phyloP scores from a whole-genome alignment of 2,329 filamentous ascomycete genomes.

The Diaporthe aspalathi region DNA sequence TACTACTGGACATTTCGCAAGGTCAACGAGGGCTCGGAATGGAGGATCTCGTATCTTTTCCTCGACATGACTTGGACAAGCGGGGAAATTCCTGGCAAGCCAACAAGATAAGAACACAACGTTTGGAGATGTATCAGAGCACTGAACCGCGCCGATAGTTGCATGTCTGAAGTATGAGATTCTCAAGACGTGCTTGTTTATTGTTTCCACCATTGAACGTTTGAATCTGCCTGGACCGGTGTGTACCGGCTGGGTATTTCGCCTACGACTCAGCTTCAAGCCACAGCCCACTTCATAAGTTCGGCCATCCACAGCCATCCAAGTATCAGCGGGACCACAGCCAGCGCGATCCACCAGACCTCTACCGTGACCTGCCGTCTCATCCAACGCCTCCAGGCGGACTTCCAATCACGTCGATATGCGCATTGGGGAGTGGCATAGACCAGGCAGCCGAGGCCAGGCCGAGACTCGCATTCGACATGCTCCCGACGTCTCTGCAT shows the following conservation, averaged over 20 bases:
- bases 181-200: too few species aligned
- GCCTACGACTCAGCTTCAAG: neutral
- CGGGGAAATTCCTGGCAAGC: neutral
- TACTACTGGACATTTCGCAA: conserved; percentile 19
- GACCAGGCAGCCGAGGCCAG: conserved; percentile 67
- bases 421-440: conserved; percentile 61
- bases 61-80: conserved; percentile 2
- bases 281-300: conserved; percentile 34
- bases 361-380: conserved; percentile 58
- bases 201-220: neutral
- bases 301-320: conserved; percentile 53
- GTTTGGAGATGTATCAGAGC: too few species aligned
- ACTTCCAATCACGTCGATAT: conserved; percentile 57
- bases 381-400: conserved; percentile 59
- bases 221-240: neutral
- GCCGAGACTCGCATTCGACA: conserved; percentile 69
- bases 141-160: neutral
- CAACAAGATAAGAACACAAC: neutral
- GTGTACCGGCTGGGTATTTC: neutral
- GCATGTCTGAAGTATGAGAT: neutral
- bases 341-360: conserved; percentile 61
- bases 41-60: conserved; percentile 7
- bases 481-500: conserved; percentile 71
- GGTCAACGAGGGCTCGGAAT: neutral
- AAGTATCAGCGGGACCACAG: conserved; percentile 53